Percentiles rank a stretch among this genome's conserved stretches.
phyloP scores from a whole-genome alignment of 1,284 basidiomycete species.

The Hemileia vastatrix region DNA sequence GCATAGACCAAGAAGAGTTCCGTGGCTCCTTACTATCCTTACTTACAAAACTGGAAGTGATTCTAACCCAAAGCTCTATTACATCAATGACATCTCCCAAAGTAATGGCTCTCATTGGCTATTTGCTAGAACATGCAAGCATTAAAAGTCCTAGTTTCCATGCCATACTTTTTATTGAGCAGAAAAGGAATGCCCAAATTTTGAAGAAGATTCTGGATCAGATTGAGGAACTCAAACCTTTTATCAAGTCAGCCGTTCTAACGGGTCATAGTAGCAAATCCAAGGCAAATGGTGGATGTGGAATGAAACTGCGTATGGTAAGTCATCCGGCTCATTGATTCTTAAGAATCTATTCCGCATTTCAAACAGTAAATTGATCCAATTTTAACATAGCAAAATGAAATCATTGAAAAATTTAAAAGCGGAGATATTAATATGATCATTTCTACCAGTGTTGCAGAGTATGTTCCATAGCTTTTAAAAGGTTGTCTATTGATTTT shows the following conservation, averaged over 20 bases:
- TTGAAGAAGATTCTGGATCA: conserved; percentile 57
- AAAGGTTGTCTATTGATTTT: neutral
- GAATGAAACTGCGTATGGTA: conserved; percentile 47
- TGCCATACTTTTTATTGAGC: conserved; percentile 71
- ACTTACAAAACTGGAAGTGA: too few species aligned
- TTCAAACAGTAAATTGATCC: neutral
- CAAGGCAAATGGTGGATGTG: conserved; percentile 46
- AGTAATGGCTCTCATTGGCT: conserved; percentile 54
- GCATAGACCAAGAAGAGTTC: too few species aligned
- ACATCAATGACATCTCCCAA: too few species aligned
- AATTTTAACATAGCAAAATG: conserved; percentile 50
- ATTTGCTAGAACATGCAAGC: conserved; percentile 52
- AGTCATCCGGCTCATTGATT: neutral
- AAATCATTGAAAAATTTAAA: conserved; percentile 58
- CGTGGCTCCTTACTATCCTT: too few species aligned
- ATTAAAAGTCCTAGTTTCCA: conserved; percentile 56
- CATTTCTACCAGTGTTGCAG: conserved; percentile 71
- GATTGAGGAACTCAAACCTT: conserved; percentile 53
- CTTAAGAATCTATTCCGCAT: neutral
- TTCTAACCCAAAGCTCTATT: too few species aligned
- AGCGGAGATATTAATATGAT: conserved; percentile 59
- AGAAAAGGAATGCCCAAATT: conserved; percentile 63
- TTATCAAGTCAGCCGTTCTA: conserved; percentile 56
- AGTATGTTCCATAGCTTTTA: too few species aligned
- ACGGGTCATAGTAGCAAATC: conserved; percentile 56